Evolutionary conservation across 139 green algal genomes (phyloP).

Genomic region (Desmodesmus armatus): DNA sequence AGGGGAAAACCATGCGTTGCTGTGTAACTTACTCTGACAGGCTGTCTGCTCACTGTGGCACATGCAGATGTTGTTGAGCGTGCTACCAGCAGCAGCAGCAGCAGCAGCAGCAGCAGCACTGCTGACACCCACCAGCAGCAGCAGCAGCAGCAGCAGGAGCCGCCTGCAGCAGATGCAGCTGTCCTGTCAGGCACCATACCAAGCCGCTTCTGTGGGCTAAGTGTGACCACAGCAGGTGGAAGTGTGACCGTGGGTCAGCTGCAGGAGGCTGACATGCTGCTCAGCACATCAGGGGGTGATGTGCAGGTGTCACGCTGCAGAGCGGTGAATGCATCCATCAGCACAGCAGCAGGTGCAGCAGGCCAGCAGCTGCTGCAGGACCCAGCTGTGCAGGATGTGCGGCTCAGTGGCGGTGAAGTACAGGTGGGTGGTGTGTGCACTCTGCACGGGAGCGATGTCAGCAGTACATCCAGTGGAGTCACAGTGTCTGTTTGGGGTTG

Average conservation of each 20-base stretch:
- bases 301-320: neutral
- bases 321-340: constrained; percentile 17
- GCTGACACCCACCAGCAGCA: neutral
- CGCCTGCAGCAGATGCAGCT: neutral
- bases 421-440: too few relatives aligned
- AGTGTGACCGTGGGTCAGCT: neutral
- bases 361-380: neutral
- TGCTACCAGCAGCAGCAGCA: neutral
- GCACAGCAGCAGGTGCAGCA: neutral
- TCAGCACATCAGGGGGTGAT: neutral
- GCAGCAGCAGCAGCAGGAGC: neutral
- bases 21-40: too few relatives aligned
- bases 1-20: too few relatives aligned
- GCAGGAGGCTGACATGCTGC: constrained; percentile 32
- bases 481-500: too few relatives aligned
- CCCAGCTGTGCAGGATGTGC: neutral
- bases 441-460: too few relatives aligned
- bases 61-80: neutral
- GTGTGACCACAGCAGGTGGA: constrained; percentile 30
- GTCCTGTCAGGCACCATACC: constrained; percentile 18
- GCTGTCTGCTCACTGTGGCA: too few relatives aligned
- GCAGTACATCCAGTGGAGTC: too few relatives aligned
- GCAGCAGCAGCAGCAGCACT: neutral
- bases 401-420: too few relatives aligned
- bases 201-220: constrained; percentile 33